These are phyloP conservation scores for Eucalyptus fibrosa DNA, from an alignment of 345 rosid genomes.

Conservation along the genomic window DNA sequence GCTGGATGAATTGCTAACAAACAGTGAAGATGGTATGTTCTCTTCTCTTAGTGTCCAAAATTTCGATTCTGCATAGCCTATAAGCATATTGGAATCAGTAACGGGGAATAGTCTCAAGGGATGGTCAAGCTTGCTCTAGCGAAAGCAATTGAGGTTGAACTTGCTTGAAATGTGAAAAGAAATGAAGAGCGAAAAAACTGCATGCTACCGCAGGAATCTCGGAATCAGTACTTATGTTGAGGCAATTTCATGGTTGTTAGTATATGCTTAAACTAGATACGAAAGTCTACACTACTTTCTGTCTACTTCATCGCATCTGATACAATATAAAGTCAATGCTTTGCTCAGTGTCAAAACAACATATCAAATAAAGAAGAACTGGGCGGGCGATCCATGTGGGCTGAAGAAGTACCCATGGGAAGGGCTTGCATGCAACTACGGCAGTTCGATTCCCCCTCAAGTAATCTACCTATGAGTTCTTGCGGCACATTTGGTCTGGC, in stretches of 20 bases:
- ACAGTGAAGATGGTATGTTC: slow-evolving; percentile 16
- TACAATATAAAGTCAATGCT: slow-evolving; percentile 19
- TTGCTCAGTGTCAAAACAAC: neutral
- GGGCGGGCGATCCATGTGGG: no score
- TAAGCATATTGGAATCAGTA: neutral
- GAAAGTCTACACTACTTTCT: neutral
- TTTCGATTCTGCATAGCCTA: neutral
- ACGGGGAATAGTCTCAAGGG: neutral
- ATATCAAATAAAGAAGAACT: no score
- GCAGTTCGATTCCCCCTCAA: no score
- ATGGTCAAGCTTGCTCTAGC: neutral
- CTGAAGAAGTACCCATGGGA: no score
- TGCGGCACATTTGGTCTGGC: no score
- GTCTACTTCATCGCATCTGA: neutral
- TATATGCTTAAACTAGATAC: neutral
- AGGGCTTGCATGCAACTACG: no score
- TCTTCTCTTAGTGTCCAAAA: neutral
- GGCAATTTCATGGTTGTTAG: neutral
- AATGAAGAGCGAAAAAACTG: neutral
- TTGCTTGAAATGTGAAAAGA: neutral
- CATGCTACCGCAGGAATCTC: neutral
- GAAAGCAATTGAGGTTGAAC: neutral
- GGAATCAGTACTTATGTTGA: neutral
- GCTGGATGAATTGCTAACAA: slow-evolving; percentile 9
- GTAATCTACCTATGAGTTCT: no score